phyloP scores from a whole-genome alignment of 2,329 filamentous ascomycete species.

The Periconia macrospinosa region DNA sequence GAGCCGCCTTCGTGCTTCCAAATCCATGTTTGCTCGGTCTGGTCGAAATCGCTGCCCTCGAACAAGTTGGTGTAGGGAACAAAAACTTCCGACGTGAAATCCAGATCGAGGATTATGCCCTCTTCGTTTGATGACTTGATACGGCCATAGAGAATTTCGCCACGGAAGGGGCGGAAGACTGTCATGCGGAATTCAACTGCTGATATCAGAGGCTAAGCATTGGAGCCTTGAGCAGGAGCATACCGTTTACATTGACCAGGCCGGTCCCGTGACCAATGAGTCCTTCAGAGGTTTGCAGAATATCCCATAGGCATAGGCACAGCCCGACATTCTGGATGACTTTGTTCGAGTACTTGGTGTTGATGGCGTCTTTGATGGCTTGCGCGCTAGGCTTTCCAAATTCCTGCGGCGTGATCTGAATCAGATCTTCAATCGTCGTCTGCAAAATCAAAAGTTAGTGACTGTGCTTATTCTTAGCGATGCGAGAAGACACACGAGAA shows the following conservation, averaged over 20 bases:
- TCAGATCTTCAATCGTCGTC: slow-evolving; percentile 93
- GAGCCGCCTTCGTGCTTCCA: slow-evolving; percentile 75
- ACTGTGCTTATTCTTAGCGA: no score
- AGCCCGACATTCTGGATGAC: slow-evolving; percentile 95
- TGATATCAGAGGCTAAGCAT: not conserved
- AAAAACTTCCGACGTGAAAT: slow-evolving; percentile 94
- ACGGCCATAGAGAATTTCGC: slow-evolving; percentile 83
- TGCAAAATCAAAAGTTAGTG: slow-evolving; percentile 41
- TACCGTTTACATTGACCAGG: slow-evolving; percentile 91
- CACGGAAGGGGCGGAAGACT: slow-evolving; percentile 94
- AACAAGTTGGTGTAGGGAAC: slow-evolving; percentile 57
- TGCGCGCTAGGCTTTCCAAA: slow-evolving; percentile 81
- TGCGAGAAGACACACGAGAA: slow-evolving; percentile 35
- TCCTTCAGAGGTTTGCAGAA: slow-evolving; percentile 87
- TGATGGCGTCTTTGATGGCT: slow-evolving; percentile 95
- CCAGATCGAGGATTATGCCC: slow-evolving; percentile 77
- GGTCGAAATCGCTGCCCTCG: slow-evolving; percentile 64
- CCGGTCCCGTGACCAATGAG: slow-evolving; percentile 91
- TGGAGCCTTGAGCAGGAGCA: not conserved
- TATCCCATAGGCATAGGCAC: slow-evolving; percentile 89
- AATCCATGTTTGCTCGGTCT: slow-evolving; percentile 78
- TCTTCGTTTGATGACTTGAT: slow-evolving; percentile 74
- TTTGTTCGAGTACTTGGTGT: slow-evolving; percentile 94
- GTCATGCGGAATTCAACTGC: slow-evolving; percentile 89
- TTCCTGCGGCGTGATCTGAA: slow-evolving; percentile 87